Base-by-base conservation (phyloP, 768 basidiomycete species). In the Hirschioporus abietinus region DNA sequence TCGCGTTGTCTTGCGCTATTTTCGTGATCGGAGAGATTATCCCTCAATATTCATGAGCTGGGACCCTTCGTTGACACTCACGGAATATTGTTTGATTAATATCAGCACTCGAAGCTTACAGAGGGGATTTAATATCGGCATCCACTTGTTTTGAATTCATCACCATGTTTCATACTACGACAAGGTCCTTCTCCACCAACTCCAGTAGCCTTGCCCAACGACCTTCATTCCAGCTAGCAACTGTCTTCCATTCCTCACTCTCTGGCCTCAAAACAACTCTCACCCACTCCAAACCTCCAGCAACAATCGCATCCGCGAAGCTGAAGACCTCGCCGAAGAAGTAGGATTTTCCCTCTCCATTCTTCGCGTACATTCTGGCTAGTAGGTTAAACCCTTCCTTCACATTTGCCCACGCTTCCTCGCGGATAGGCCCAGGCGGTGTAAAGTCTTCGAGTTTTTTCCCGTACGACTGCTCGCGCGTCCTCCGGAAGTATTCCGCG, bases 211-310 rank as follows among this genome's bases (percentile, higher is more conserved):
- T 72, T 10, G 68, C 76, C 82, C 82, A 82, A 58, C 75, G 69
- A 17, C 81, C 81, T 7, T 69, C 71, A 61, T 83, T 72, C 79
- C 79, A 82, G 8, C 68, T 69, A 57, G 71, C 66, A 0, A 80
- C 68, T 7, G 74, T 73, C 57, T 71, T 69, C 81, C 80, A 82
- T 64, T 70, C 68, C 52, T 72, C 68, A 25, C 73, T 73, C 1
- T 72, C 72, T 60, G 68, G 73, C 1, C 70, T 77, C 17, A 74
- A 60, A 2, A 72, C 71, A 10, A 65, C 18, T 69, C 71, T 77
- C 63, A 77, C 70, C 79, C 81, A 82, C 24, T 70, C 68, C 60
- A 83, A 58, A 69, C 72, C 74, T 0, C 69, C 75, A 1, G 71
- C 81, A 9, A 81, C 64, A 42, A 73, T 52, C 17, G 77, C 69